phyloP scores from a whole-genome alignment of 768 basidiomycete species.

The Boletus sp. region DNA sequence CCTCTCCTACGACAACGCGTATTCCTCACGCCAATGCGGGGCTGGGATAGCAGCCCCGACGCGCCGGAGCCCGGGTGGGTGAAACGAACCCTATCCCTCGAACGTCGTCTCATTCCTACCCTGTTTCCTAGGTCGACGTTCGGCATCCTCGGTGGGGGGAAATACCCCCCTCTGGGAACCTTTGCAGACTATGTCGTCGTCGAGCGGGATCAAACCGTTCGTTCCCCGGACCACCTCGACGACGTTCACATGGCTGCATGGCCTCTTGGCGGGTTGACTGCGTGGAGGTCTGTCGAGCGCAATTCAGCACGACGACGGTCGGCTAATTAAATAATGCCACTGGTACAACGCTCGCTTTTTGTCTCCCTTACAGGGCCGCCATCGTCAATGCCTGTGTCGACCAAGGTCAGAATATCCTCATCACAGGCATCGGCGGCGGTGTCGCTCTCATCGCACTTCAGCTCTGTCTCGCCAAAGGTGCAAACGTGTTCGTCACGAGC shows the following conservation, averaged over 20 bases:
- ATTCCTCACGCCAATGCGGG: conserved; percentile 71
- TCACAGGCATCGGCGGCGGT: conserved; percentile 82
- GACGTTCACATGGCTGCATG: conserved; percentile 71
- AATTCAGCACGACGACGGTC: not conserved
- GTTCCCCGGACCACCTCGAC: conserved; percentile 61
- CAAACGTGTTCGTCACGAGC: conserved; percentile 81
- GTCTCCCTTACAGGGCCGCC: conserved; percentile 46
- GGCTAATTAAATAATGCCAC: not conserved
- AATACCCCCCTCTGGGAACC: conserved; percentile 57
- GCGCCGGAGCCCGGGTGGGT: conserved; percentile 63
- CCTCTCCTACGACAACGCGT: conserved; percentile 60
- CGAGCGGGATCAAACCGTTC: conserved; percentile 63
- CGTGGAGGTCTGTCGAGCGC: conserved; percentile 62
- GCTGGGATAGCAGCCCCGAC: conserved; percentile 65
- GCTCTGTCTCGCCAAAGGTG: conserved; percentile 69
- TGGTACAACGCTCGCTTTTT: not conserved
- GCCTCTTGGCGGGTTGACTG: conserved; percentile 75
- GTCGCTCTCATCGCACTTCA: conserved; percentile 78
- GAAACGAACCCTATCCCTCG: not conserved
- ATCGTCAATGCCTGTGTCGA: conserved; percentile 62
- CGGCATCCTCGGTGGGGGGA: conserved; percentile 61
- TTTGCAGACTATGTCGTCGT: conserved; percentile 76
- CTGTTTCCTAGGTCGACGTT: conserved; percentile 40
- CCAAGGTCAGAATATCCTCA: conserved; percentile 67
- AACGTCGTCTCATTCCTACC: not conserved